Evolutionary conservation across 129 eudicot genomes (phyloP).

Genomic region (Cynara cardunculus): DNA sequence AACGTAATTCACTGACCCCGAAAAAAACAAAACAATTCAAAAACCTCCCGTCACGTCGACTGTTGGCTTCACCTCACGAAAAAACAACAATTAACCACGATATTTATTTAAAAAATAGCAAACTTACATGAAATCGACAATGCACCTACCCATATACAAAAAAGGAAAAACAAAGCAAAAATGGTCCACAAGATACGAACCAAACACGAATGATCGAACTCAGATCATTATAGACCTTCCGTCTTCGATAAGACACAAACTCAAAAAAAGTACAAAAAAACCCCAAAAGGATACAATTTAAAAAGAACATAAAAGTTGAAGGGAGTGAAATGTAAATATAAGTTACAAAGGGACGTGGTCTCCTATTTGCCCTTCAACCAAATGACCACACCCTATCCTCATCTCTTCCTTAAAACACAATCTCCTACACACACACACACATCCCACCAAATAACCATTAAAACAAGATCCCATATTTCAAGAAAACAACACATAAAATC

Average conservation of each 20-base stretch:
- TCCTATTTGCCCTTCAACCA: slow-evolving; percentile 22
- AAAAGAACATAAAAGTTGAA: not conserved
- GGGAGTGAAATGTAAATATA: slow-evolving; percentile 21
- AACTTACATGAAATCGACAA: not conserved
- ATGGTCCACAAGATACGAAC: not conserved
- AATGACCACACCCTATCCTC: slow-evolving; percentile 41
- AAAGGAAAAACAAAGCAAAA: not conserved
- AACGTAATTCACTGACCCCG: not conserved
- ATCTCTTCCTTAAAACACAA: slow-evolving; percentile 20
- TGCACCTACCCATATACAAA: not conserved
- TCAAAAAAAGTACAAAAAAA: not conserved
- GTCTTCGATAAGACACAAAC: not conserved
- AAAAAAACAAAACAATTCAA: not conserved
- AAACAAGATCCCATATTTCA: slow-evolving; percentile 10
- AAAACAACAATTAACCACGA: not conserved
- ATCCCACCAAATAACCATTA: slow-evolving; percentile 14
- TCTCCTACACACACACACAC: slow-evolving; percentile 23
- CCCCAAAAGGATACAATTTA: slow-evolving; percentile 3
- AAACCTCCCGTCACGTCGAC: not conserved
- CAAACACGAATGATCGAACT: not conserved
- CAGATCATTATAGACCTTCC: not conserved
- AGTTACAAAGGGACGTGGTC: slow-evolving; percentile 32
- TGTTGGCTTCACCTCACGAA: not conserved
- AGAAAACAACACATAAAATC: not conserved
- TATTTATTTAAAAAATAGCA: not conserved